Evolutionary conservation across 495 filamentous ascomycete species (phyloP).

Genomic region (Aspergillus bridgeri): DNA sequence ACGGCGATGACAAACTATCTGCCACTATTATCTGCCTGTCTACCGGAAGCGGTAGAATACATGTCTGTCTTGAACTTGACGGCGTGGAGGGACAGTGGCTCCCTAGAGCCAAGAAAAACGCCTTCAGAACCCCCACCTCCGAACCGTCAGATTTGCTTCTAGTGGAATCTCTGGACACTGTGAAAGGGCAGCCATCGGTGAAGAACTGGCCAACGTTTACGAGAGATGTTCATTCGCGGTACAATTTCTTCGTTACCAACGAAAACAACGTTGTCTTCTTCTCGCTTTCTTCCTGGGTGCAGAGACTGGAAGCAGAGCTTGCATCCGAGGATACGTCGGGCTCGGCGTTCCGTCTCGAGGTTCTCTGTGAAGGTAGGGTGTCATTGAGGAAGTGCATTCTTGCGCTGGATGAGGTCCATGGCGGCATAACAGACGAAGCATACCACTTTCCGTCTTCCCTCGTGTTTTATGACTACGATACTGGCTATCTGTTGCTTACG

Average conservation of each 20-base stretch:
- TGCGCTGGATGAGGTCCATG: slow-evolving; percentile 48
- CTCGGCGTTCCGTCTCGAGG: slow-evolving; percentile 66
- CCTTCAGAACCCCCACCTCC: slow-evolving; percentile 36
- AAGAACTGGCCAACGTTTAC: slow-evolving; percentile 70
- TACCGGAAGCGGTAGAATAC: slow-evolving; percentile 67
- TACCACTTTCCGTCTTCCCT: slow-evolving; percentile 56
- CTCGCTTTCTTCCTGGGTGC: slow-evolving; percentile 70
- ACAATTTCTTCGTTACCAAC: slow-evolving; percentile 76
- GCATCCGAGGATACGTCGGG: slow-evolving; percentile 60
- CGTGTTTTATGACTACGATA: slow-evolving; percentile 66
- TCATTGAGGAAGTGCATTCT: slow-evolving; percentile 59
- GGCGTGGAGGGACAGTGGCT: slow-evolving; percentile 85
- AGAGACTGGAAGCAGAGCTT: slow-evolving; percentile 72
- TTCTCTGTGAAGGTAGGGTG: slow-evolving; percentile 60
- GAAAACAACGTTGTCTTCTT: slow-evolving; percentile 66
- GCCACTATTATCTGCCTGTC: slow-evolving; percentile 71
- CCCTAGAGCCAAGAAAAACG: slow-evolving; percentile 53
- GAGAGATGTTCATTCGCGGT: slow-evolving; percentile 65
- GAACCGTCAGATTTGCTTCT: slow-evolving; percentile 44
- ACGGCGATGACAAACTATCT: slow-evolving; percentile 64
- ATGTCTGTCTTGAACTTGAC: slow-evolving; percentile 75
- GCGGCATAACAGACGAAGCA: slow-evolving; percentile 27
- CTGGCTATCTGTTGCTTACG: slow-evolving; percentile 78
- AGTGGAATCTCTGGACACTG: slow-evolving; percentile 59
- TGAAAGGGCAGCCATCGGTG: slow-evolving; percentile 49